These are phyloP conservation scores for Saccharomyces uvarum DNA, from an alignment of 1,139 yeast species.

Conservation along the genomic window DNA sequence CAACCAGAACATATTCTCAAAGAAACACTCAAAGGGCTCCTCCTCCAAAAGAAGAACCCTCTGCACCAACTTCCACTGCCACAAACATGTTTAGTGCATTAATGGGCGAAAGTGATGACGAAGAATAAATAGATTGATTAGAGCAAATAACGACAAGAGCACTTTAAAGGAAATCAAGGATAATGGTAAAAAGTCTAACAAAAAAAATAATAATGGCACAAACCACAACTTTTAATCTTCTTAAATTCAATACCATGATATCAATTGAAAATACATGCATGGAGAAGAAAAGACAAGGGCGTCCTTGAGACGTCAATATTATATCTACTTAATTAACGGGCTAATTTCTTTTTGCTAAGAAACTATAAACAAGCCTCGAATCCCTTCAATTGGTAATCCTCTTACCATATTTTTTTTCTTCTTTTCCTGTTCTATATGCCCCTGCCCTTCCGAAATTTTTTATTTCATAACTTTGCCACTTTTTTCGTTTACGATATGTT, in stretches of 20 bases:
- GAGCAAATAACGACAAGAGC: background rate
- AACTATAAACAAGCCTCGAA: background rate
- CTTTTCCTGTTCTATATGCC: background rate
- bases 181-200: background rate
- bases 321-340: background rate
- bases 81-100: constrained; percentile 31
- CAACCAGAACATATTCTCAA: constrained; percentile 28
- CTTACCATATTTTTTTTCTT: background rate
- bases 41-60: constrained; percentile 26
- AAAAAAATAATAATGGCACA: background rate
- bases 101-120: constrained; percentile 28
- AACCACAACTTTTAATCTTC: background rate
- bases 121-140: constrained; percentile 9
- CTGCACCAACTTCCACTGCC: constrained; percentile 21
- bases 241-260: background rate
- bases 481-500: background rate
- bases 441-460: background rate
- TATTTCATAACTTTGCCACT: background rate
- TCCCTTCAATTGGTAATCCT: background rate
- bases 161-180: background rate
- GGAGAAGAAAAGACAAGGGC: background rate
- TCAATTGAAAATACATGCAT: background rate
- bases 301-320: background rate
- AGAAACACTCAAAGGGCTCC: constrained; percentile 23
- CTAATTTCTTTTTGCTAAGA: background rate